phyloP scores from a whole-genome alignment of 208 protist species.

The Leishmania braziliensis region DNA sequence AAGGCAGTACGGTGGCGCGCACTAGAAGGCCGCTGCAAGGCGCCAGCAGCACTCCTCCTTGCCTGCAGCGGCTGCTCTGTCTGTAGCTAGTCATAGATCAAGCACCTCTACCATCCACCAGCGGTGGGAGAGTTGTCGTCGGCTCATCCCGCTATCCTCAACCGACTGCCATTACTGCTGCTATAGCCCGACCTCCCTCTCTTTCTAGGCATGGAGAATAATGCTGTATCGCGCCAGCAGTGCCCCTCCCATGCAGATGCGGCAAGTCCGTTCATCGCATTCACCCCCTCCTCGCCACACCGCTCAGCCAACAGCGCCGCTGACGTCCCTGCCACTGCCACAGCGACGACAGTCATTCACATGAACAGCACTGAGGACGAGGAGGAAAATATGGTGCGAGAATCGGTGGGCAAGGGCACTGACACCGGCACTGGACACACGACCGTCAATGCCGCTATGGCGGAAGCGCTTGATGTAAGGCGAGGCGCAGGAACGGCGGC shows the following conservation, averaged over 20 bases:
- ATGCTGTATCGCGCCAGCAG: neutral
- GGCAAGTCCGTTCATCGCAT: neutral
- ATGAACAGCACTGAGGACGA: neutral
- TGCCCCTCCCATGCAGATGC: neutral
- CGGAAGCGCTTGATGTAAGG: neutral
- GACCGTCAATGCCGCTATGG: neutral
- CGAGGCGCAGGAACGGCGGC: neutral
- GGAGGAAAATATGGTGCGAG: neutral
- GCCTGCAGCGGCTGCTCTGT: neutral
- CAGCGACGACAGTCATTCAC: slow-evolving; percentile 8
- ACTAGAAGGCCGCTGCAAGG: neutral
- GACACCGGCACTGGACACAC: neutral
- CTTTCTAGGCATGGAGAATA: neutral
- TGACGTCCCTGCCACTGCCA: neutral
- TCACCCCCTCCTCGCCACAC: neutral
- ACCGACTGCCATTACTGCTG: neutral
- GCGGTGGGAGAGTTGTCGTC: neutral
- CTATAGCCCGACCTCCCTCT: neutral
- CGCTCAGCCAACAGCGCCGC: neutral
- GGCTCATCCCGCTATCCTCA: neutral
- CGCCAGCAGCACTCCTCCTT: neutral
- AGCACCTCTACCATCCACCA: neutral
- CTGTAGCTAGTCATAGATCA: neutral
- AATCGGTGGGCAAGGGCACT: neutral
- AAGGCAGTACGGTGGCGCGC: too few relatives aligned